A percentile compares a stretch with the other conserved stretches of the same genome.
phyloP scores from a whole-genome alignment of 441 rosid species.

The Erodium trifolium region DNA sequence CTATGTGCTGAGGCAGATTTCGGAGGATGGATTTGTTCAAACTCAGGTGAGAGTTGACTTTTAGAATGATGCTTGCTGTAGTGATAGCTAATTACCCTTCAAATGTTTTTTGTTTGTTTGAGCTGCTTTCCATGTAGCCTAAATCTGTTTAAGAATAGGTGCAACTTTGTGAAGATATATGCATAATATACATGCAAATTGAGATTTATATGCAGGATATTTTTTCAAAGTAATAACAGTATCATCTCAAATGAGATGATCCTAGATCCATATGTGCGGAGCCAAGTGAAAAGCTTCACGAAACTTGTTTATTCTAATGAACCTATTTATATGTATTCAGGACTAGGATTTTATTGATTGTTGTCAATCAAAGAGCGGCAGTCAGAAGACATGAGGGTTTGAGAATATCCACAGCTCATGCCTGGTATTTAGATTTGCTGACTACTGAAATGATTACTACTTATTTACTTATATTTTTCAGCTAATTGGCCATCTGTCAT shows the following conservation, averaged over 20 bases:
- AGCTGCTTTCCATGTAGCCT: too few relatives aligned
- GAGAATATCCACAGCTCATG: conserved; percentile 2
- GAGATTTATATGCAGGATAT: too few relatives aligned
- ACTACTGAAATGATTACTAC: background rate
- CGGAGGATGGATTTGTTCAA: conserved; percentile 12
- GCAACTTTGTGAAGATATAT: too few relatives aligned
- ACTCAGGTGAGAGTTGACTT: conserved; percentile 24
- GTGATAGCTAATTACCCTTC: too few relatives aligned
- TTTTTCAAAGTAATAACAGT: background rate
- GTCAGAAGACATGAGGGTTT: background rate
- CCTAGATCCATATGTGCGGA: background rate
- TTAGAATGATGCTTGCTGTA: too few relatives aligned
- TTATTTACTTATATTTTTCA: background rate
- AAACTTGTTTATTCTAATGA: background rate
- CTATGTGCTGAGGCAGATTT: conserved; percentile 23
- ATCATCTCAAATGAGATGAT: background rate
- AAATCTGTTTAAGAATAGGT: too few relatives aligned
- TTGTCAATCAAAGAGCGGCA: background rate
- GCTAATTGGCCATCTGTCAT: conserved; percentile 2
- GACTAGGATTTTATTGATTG: background rate
- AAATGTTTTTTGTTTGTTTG: too few relatives aligned
- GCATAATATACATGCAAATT: too few relatives aligned
- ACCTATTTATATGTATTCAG: background rate
- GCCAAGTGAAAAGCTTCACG: background rate
- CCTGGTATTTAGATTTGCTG: conserved; percentile 1